Percentiles rank a stretch among this genome's conserved stretches.
Conservation (phyloP, 331 rosid genomes). For the Stylosanthes scabra region DNA sequence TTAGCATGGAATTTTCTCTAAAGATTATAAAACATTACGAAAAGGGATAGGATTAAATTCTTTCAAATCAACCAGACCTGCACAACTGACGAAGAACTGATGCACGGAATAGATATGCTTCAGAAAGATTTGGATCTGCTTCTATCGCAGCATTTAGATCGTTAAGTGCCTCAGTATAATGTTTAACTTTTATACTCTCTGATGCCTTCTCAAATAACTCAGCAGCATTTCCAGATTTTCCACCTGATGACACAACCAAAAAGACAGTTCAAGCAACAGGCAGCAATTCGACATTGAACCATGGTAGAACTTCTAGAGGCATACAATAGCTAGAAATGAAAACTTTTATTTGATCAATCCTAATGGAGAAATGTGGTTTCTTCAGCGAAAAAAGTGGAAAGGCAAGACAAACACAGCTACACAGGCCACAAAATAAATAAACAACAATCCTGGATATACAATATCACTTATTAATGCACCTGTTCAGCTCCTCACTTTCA, state of each 20-base stretch:
- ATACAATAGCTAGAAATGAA: background rate
- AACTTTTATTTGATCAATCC: constrained; percentile 7
- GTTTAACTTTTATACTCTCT: constrained; percentile 75
- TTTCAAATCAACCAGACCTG: constrained; percentile 61
- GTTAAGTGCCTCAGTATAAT: constrained; percentile 85
- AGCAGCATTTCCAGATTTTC: constrained; percentile 73
- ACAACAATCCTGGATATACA: constrained; percentile 27
- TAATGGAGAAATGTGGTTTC: background rate
- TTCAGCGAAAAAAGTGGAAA: background rate
- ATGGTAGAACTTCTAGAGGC: constrained; percentile 6
- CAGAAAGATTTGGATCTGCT: constrained; percentile 85
- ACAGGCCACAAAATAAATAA: constrained; percentile 11
- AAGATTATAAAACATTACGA: background rate
- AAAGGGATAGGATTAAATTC: background rate
- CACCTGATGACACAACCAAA: constrained; percentile 52
- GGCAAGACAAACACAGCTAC: constrained; percentile 1
- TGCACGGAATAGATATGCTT: constrained; percentile 82
- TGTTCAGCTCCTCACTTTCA: constrained; percentile 22
- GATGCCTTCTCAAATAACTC: constrained; percentile 81
- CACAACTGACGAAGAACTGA: constrained; percentile 84
- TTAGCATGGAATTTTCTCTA: constrained; percentile 5
- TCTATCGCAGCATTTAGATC: constrained; percentile 95
- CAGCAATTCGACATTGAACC: constrained; percentile 24
- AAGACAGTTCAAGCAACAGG: constrained; percentile 33
- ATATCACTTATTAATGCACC: constrained; percentile 15